Conservation (phyloP, 257 asterid species). For the Jacaranda copaia region DNA sequence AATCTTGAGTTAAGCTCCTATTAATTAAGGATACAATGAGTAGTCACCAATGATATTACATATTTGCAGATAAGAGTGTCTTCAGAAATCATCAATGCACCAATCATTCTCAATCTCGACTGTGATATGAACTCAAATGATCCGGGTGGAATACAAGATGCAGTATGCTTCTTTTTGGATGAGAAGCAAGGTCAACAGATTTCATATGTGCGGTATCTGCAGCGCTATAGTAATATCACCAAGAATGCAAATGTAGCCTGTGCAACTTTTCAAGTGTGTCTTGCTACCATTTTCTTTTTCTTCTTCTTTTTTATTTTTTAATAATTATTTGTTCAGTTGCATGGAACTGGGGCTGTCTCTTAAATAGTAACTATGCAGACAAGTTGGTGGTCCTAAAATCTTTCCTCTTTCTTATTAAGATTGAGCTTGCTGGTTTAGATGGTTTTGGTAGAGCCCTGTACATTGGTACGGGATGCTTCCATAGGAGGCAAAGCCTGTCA, state of each 20-base stretch:
- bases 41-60: background rate
- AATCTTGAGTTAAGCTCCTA: background rate
- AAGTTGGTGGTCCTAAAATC: background rate
- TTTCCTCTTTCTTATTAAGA: conserved; percentile 39
- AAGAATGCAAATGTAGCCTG: conserved; percentile 45
- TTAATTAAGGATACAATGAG: background rate
- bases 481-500: conserved; percentile 62
- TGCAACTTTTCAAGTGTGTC: conserved; percentile 47
- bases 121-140: conserved; percentile 93
- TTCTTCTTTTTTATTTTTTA: background rate
- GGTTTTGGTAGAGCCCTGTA: conserved; percentile 59
- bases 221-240: conserved; percentile 54
- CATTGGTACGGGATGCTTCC: conserved; percentile 80
- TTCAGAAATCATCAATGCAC: conserved; percentile 75
- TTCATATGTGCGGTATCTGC: conserved; percentile 72
- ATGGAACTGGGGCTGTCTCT: too few relatives aligned
- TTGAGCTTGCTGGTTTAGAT: conserved; percentile 66
- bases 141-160: conserved; percentile 65
- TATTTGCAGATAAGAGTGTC: conserved; percentile 79
- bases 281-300: background rate
- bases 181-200: conserved; percentile 55
- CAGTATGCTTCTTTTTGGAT: conserved; percentile 83
- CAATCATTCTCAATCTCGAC: conserved; percentile 80
- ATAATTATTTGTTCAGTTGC: background rate
- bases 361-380: background rate